These are phyloP conservation scores for Scheffersomyces titani DNA, from an alignment of 1,139 yeast species.

Conservation along the genomic window DNA sequence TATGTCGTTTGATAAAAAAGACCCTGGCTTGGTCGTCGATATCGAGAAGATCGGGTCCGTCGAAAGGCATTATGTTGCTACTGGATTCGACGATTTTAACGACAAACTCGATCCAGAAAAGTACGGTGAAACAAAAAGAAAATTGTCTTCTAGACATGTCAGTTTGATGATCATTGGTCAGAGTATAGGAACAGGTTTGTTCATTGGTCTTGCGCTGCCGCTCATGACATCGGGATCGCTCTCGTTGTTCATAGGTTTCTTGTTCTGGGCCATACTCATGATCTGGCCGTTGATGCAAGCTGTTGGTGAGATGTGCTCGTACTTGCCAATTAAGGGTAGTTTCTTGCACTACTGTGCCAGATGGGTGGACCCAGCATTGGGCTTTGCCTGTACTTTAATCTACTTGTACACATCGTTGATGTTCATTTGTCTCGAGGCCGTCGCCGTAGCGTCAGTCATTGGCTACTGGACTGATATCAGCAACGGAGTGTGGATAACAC, in stretches of 20 bases:
- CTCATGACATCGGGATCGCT: conserved; percentile 38
- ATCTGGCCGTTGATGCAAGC: conserved; percentile 45
- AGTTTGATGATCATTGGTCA: conserved; percentile 55
- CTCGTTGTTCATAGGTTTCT: conserved; percentile 37
- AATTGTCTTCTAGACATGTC: conserved; percentile 46
- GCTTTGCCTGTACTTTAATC: conserved; percentile 38
- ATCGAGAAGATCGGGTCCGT: conserved; percentile 24
- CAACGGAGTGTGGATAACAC: conserved; percentile 38
- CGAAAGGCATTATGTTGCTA: conserved; percentile 13
- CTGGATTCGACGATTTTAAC: conserved; percentile 32
- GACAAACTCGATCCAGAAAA: conserved; percentile 31
- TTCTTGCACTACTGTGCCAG: conserved; percentile 39
- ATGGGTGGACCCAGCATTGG: conserved; percentile 43
- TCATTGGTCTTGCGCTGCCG: conserved; percentile 37
- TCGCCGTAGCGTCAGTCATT: conserved; percentile 36
- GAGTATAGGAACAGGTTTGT: conserved; percentile 51
- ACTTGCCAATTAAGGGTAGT: conserved; percentile 40
- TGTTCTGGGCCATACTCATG: conserved; percentile 33
- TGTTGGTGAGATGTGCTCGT: conserved; percentile 43
- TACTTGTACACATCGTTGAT: conserved; percentile 38
- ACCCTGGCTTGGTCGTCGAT: conserved; percentile 18
- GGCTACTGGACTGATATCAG: conserved; percentile 42
- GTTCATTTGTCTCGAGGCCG: conserved; percentile 40
- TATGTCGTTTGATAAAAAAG: conserved; percentile 7
- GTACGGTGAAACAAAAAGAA: conserved; percentile 39